Evolutionary conservation across 2,329 filamentous ascomycete species (phyloP).

Genomic region (Exophiala xenobiotica): DNA sequence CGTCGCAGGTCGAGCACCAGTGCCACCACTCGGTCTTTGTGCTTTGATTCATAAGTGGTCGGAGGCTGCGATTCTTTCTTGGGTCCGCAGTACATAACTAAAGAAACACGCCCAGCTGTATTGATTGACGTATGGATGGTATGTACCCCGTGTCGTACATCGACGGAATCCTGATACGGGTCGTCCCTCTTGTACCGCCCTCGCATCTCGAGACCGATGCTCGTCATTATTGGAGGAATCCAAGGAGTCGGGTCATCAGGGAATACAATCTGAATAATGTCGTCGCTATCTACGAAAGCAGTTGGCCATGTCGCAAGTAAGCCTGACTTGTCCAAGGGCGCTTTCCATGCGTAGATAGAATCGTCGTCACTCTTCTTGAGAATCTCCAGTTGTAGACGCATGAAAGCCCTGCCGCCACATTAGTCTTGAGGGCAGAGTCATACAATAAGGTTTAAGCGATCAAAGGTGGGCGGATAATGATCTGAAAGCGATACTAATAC

Average conservation of each 20-base stretch:
- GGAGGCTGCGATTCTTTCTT: neutral
- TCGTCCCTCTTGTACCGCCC: conserved; percentile 2
- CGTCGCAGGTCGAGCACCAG: neutral
- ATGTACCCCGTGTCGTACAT: neutral
- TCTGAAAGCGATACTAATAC: neutral
- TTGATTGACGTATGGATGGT: conserved; percentile 2
- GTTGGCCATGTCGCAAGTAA: conserved; percentile 5
- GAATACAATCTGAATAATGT: conserved; percentile 2
- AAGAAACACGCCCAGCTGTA: neutral
- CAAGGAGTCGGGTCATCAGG: conserved; percentile 2
- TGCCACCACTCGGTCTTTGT: neutral
- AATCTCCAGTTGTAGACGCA: conserved; percentile 25
- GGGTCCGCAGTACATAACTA: conserved; percentile 2
- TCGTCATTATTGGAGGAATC: conserved; percentile 5
- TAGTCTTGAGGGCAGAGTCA: neutral
- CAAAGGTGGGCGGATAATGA: neutral
- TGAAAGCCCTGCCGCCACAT: conserved; percentile 30
- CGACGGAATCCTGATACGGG: conserved; percentile 1
- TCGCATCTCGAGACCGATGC: conserved; percentile 3
- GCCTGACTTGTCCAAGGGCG: neutral
- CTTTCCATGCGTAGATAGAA: conserved; percentile 19
- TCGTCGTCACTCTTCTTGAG: conserved; percentile 22
- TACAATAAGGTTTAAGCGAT: neutral
- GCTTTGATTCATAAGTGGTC: neutral
- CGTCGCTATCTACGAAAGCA: conserved; percentile 5